A percentile compares a stretch with the other conserved stretches of the same genome.
Evolutionary conservation across 2,329 filamentous ascomycete species (phyloP).

Genomic region (Venturia pyrina): DNA sequence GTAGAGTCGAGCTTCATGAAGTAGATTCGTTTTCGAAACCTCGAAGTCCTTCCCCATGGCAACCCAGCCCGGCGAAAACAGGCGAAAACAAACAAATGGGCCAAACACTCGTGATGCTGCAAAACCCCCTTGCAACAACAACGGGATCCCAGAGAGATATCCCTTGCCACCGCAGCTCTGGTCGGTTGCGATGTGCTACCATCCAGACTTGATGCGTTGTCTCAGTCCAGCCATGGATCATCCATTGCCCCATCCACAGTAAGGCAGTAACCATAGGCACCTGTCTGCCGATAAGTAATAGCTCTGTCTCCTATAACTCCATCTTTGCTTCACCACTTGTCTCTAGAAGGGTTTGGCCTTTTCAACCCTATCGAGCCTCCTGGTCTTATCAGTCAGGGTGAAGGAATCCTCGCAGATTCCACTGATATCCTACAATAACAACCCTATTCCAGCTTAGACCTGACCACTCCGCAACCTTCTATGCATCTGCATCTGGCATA

Average conservation of each 20-base stretch:
- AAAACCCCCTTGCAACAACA: conserved; percentile 5
- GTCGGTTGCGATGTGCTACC: neutral
- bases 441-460: too few species aligned
- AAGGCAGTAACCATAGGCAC: neutral
- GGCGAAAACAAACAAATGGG: neutral
- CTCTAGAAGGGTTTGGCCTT: neutral
- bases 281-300: neutral
- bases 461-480: neutral
- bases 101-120: neutral
- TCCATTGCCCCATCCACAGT: neutral
- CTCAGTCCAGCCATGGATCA: neutral
- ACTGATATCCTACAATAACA: neutral
- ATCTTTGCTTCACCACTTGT: neutral
- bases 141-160: neutral
- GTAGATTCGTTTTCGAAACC: conserved; percentile 1
- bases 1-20: neutral
- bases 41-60: neutral
- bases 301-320: neutral
- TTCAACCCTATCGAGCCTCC: neutral
- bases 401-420: neutral
- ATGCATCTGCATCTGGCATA: neutral
- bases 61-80: neutral
- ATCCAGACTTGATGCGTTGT: conserved; percentile 1
- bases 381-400: neutral
- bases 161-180: neutral